Base-by-base conservation (phyloP, 805 yeast genomes). In the Pichia nakasei region DNA sequence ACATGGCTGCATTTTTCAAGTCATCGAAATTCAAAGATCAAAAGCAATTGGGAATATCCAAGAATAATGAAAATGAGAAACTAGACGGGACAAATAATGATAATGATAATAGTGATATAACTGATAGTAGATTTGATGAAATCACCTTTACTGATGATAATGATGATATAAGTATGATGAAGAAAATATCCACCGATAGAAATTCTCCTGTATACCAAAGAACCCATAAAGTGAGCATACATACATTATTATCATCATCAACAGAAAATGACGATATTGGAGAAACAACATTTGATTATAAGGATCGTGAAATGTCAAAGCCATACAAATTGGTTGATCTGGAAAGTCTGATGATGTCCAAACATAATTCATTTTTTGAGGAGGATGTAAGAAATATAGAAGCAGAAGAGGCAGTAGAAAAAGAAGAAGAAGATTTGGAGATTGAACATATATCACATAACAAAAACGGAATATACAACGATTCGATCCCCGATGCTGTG, bases 351-450 rank as follows among this genome's bases (percentile, higher is more conserved):
- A 44, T 44, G 12, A 34, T 27, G 32, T 13, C 32, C 5, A 27
- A 27, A 27, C 32, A 27, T 15, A 8, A 15, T 27, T 6, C 12
- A 11, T 2, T 27, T 13, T 27, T 15, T 24, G 27, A n/a, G n/a
- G n/a, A n/a, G n/a, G n/a, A n/a, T n/a, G n/a, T n/a, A n/a, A n/a
- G n/a, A n/a, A n/a, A n/a, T n/a, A n/a, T n/a, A 24, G 27, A 24
- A 24, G 12, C 27, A 3, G 27, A 24, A 24, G 12, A 9, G 59
- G 27, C 8, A 24, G 27, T 24, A 9, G 27, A 24, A 15, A 29
- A 13, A 13, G 32, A 61, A 31, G 70, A 65, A 22, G 61, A 61
- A 35, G 75, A 70, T 41, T 63, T 78, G n/a, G 85, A 79, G 48
- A 55, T 58, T 35, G 69, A 69, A 20, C 74, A 82, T 6, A 56